A percentile compares a stretch with the other conserved stretches of the same genome.
phyloP scores from a whole-genome alignment of 2,329 filamentous ascomycete genomes.

The Fusarium palustre region DNA sequence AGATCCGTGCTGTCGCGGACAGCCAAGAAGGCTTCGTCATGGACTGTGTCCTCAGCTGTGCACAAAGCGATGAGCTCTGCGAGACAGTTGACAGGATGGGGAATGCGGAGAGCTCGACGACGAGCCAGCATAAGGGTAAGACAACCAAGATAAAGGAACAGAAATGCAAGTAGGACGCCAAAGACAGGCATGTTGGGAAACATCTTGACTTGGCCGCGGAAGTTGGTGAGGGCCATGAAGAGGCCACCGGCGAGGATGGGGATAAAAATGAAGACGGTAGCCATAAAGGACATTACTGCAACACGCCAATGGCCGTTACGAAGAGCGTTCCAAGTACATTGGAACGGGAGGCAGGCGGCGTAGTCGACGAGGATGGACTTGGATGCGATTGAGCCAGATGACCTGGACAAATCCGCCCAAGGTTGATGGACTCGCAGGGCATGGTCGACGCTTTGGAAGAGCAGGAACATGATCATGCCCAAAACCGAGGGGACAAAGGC shows the following conservation, averaged over 20 bases:
- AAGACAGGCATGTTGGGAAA: slow-evolving; percentile 79
- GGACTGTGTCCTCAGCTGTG: slow-evolving; percentile 76
- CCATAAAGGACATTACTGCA: slow-evolving; percentile 69
- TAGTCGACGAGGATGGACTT: slow-evolving; percentile 78
- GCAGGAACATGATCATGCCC: slow-evolving; percentile 74
- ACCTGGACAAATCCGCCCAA: slow-evolving; percentile 71
- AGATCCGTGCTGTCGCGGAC: slow-evolving; percentile 76
- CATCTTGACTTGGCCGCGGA: slow-evolving; percentile 67
- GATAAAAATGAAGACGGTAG: slow-evolving; percentile 69
- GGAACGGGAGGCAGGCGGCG: slow-evolving; percentile 72
- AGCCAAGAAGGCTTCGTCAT: slow-evolving; percentile 78
- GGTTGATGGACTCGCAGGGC: slow-evolving; percentile 74
- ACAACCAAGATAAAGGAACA: slow-evolving; percentile 75
- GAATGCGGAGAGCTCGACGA: slow-evolving; percentile 72
- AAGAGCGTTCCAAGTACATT: slow-evolving; percentile 67
- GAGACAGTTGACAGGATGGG: slow-evolving; percentile 77
- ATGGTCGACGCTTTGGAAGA: slow-evolving; percentile 75
- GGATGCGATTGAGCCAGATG: slow-evolving; percentile 70
- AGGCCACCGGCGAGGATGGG: slow-evolving; percentile 76
- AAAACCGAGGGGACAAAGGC: slow-evolving; percentile 77
- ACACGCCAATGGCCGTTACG: slow-evolving; percentile 74
- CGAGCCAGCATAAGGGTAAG: slow-evolving; percentile 71
- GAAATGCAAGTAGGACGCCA: slow-evolving; percentile 77
- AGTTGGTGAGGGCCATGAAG: slow-evolving; percentile 77
- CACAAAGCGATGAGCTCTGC: slow-evolving; percentile 84